Evolutionary conservation across 495 filamentous ascomycete genomes (phyloP), one percentile per base, ranked within the genome.

Genomic region (Hypoxylon perforatum): DNA sequence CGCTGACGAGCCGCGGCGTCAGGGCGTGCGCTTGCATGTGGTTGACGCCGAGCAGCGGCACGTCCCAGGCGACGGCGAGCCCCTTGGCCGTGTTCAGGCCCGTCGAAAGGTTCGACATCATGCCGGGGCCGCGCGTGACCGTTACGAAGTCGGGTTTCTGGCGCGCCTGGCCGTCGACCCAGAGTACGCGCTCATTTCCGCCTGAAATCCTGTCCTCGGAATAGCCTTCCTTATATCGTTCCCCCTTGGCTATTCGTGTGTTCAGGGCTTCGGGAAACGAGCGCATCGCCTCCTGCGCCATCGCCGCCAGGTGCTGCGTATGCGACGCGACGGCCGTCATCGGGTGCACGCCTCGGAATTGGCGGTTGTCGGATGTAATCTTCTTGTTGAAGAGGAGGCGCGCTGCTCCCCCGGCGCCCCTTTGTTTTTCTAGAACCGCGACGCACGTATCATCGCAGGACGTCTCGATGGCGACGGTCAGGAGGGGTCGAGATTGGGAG

Each of bases 381-480:
- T 92, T 96, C 63, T 90, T 83, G 61, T 96, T 88, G 78, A 94
- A 96, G 73, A 89, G 86, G 0, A 97, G 84, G 6, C 75, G 81
- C 6, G 86, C 84, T 10, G 75, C 72, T 2, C 72, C 57, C 10
- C 22, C 47, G 2, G 52, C 28, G 6, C 71, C 67, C 4, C 69
- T 35, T 38, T 82, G 75, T 54, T 85, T 91, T 59, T 92, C 84
- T 12, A 98, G 82, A 45, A 99, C 77, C 18, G 94, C 91, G 6
- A 99, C 93, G 41, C 91, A 94, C 1, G 94, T 97, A 79, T 99
- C 95, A 77, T 99, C 95, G 82, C 92, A 98, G n/a, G 94, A 97
- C 14, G 91, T 92, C 80, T 98, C 94, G 73, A 98, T 96, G 15
- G 92, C 94, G 33, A 98, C 87, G 0, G 91, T 94, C 14, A 92